These are phyloP conservation scores for Allium fistulosum DNA, from an alignment of 106 monocot genomes.

Conservation along the genomic window DNA sequence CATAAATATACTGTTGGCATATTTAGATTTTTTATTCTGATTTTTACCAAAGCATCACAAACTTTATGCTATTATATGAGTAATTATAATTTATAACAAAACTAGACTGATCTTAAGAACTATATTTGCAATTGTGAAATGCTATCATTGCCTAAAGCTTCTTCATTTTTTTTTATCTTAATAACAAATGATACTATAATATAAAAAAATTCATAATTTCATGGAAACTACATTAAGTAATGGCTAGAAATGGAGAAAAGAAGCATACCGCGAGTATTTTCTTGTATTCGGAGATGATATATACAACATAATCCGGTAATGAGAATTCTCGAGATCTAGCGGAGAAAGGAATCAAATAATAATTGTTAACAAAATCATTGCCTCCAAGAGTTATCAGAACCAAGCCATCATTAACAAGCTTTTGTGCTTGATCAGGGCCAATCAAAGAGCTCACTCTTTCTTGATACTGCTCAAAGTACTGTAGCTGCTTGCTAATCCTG, in stretches of 20 bases:
- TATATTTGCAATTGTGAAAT: no score
- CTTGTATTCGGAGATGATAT: slow-evolving; percentile 70
- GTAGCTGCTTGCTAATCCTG: slow-evolving; percentile 55
- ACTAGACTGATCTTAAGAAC: no score
- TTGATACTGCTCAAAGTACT: slow-evolving; percentile 67
- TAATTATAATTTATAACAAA: no score
- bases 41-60: no score
- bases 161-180: no score
- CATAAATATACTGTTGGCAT: no score
- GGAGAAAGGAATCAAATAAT: slow-evolving; percentile 76
- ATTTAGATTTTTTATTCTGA: no score
- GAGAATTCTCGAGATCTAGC: slow-evolving; percentile 66
- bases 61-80: no score
- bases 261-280: slow-evolving; percentile 62
- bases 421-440: slow-evolving; percentile 32
- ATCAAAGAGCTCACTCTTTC: slow-evolving; percentile 36
- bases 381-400: slow-evolving; percentile 82
- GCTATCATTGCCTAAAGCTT: no score
- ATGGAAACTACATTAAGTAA: no score
- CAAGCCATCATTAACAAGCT: slow-evolving; percentile 41
- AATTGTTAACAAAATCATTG: slow-evolving; percentile 97
- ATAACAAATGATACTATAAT: no score
- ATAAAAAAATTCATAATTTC: no score
- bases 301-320: slow-evolving; percentile 68
- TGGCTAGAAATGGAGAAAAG: background rate